Base-by-base conservation (phyloP, 306 rosid genomes). In the Parietaria judaica region DNA sequence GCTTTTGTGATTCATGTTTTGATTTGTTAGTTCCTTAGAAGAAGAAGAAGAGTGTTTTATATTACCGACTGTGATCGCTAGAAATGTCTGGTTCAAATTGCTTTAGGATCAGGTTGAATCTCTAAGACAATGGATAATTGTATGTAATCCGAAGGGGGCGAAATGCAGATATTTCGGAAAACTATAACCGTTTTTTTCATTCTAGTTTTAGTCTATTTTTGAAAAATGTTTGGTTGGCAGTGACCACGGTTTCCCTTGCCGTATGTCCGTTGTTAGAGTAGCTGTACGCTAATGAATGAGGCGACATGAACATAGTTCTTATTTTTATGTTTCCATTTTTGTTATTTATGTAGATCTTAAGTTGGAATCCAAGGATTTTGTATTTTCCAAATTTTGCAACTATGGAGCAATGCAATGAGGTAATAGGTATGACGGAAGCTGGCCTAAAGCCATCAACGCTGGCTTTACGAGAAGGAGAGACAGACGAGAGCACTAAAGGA, bases 361-460 rank as follows among this genome's bases (percentile, higher is more conserved):
- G 96, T 69, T 92, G 99, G 96, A 69, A 49, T 45, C 99, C 96
- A 8, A 89, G 90, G 17, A 86, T 94, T 12, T 60, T 82, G 3
- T 84, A 82, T 76, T 92, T 92, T 78, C 96, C 99, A 10, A 82
- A 86, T 76, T 92, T 92, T 72, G 94, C 95, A 58, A 86, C 79
- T 60, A 73, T 81, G 8, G 87, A 86, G 65, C 94, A 86, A 76
- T 92, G 99, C 60, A 79, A 76, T 61, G 75, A 63, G 67, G 67
- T 92, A 60, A 70, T 88, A 56, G 70, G 72, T 46, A 41, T 65
- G 61, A 95, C 96, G 31, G 77, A 47, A 74, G 73, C 66, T 60
- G 52, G 66, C 54, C 90, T 92, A 37, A 74, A 55, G 56, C 96
- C 94, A 37, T 92, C 99, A 7, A n/a, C 68, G 6, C 17, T 88